phyloP scores from a whole-genome alignment of 345 rosid genomes.

The Noccaea caerulescens region DNA sequence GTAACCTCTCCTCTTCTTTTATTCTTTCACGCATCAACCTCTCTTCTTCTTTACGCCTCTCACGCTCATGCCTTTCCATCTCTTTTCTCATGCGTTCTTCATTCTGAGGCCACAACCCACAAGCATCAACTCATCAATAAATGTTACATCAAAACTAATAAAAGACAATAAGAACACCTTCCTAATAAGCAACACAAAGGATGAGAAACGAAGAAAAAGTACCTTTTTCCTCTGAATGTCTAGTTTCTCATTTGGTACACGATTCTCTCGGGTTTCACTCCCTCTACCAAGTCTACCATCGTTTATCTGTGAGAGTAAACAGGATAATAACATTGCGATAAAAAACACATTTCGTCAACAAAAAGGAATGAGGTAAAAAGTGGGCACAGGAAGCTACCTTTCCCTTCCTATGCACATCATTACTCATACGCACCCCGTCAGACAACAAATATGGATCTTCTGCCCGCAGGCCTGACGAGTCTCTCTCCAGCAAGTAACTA shows the following conservation, averaged over 20 bases:
- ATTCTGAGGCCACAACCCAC: conserved; percentile 53
- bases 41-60: conserved; percentile 96
- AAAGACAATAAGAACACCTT: conserved; percentile 4
- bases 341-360: conserved; percentile 8
- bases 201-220: conserved; percentile 12
- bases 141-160: conserved; percentile 17
- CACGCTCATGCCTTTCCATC: conserved; percentile 93
- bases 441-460: conserved; percentile 43
- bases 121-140: conserved; percentile 37
- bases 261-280: conserved; percentile 67
- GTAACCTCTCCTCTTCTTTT: conserved; percentile 86
- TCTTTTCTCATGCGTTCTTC: conserved; percentile 90
- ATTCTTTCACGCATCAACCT: conserved; percentile 91
- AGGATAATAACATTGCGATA: conserved; percentile 25
- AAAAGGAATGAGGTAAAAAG: conserved; percentile 22
- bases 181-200: conserved; percentile 1
- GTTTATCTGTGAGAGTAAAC: conserved; percentile 59
- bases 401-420: conserved; percentile 45
- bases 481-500: conserved; percentile 52
- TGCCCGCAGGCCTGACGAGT: conserved; percentile 52
- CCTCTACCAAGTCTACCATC: conserved; percentile 71
- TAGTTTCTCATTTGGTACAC: conserved; percentile 73
- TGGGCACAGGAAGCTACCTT: conserved; percentile 42
- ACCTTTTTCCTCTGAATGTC: conserved; percentile 79
- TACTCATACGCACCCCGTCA: conserved; percentile 42